phyloP scores from a whole-genome alignment of 805 yeast species.

The Pichia kluyveri region DNA sequence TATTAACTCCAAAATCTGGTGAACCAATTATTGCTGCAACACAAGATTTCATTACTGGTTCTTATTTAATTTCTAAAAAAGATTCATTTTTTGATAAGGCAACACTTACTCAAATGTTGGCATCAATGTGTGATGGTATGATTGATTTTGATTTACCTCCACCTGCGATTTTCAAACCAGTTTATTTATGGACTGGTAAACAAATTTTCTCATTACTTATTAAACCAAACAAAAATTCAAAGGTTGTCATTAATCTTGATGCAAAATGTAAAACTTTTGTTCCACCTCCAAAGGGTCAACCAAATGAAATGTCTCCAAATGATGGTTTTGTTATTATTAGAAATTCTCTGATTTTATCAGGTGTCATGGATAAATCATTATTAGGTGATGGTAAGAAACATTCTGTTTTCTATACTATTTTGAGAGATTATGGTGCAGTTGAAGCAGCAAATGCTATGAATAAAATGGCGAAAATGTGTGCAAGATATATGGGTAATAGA shows the following conservation, averaged over 20 bases:
- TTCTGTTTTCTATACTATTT: slow-evolving; percentile 88
- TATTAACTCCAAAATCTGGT: slow-evolving; percentile 94
- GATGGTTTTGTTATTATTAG: slow-evolving; percentile 90
- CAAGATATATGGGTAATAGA: slow-evolving; percentile 86
- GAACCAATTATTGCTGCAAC: slow-evolving; percentile 99
- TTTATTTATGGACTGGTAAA: slow-evolving; percentile 92
- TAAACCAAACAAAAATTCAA: slow-evolving; percentile 66
- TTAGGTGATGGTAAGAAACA: slow-evolving; percentile 98
- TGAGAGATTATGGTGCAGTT: slow-evolving; percentile 93
- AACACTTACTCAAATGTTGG: slow-evolving; percentile 66
- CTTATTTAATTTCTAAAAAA: slow-evolving; percentile 84
- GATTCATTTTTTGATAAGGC: slow-evolving; percentile 91
- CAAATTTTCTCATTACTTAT: slow-evolving; percentile 87
- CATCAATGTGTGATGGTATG: slow-evolving; percentile 95
- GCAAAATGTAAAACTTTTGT: slow-evolving; percentile 87
- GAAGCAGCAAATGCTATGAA: slow-evolving; percentile 97
- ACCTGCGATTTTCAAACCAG: slow-evolving; percentile 88
- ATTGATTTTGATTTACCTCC: slow-evolving; percentile 89
- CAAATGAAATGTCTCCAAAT: slow-evolving; percentile 94
- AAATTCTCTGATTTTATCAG: slow-evolving; percentile 81
- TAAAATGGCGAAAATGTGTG: slow-evolving; percentile 98
- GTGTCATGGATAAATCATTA: slow-evolving; percentile 94
- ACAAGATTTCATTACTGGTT: slow-evolving; percentile 97
- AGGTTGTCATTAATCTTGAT: slow-evolving; percentile 82
- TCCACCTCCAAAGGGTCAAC: slow-evolving; percentile 65